Conservation (phyloP, 2,329 filamentous ascomycete genomes). For the Monosporascus sp. region DNA sequence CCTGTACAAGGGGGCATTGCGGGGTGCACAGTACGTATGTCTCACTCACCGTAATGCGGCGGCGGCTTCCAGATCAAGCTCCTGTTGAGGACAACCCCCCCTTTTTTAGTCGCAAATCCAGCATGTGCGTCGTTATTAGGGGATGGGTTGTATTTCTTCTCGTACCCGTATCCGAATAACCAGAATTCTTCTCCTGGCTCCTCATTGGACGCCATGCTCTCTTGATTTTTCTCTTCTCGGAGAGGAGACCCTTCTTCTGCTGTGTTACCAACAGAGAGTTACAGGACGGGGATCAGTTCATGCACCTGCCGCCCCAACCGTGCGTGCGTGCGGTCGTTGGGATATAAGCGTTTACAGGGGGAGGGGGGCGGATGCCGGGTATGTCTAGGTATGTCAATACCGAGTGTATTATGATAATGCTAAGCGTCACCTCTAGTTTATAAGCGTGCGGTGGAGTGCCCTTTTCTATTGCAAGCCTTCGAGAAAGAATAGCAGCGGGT, state of each 20-base stretch:
- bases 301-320: not conserved
- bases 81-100: slow-evolving; percentile 38
- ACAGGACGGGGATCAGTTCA: not conserved
- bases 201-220: slow-evolving; percentile 33
- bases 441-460: too few relatives aligned
- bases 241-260: too few relatives aligned
- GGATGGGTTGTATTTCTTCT: slow-evolving; percentile 12
- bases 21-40: not conserved
- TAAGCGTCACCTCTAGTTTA: too few relatives aligned
- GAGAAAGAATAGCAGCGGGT: too few relatives aligned
- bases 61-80: slow-evolving; percentile 98
- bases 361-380: too few relatives aligned
- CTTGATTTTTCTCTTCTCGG: slow-evolving; percentile 4
- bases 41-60: slow-evolving; percentile 76
- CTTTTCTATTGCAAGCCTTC: too few relatives aligned
- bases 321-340: too few relatives aligned
- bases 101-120: not conserved
- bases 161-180: slow-evolving; percentile 95
- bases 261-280: not conserved
- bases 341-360: too few relatives aligned
- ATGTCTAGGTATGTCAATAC: too few relatives aligned
- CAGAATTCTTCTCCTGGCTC: slow-evolving; percentile 67
- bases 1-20: not conserved
- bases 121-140: not conserved
- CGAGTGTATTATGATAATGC: too few relatives aligned